phyloP scores from a whole-genome alignment of 305 asterid genomes.

The Fraxinus paxiana region DNA sequence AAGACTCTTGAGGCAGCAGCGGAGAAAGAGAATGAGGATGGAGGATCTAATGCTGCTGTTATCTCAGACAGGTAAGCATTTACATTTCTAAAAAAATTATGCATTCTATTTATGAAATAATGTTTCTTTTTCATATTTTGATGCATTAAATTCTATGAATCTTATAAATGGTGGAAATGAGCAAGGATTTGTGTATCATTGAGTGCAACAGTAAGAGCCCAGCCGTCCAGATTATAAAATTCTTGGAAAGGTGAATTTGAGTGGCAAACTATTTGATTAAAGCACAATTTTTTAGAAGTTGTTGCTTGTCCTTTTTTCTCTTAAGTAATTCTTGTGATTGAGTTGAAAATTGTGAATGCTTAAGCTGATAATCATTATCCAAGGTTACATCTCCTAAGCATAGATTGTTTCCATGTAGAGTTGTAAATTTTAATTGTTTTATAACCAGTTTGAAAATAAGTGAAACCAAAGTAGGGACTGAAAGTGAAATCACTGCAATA shows the following conservation, averaged over 20 bases:
- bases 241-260: not conserved
- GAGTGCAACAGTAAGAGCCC: not conserved
- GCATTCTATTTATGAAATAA: not conserved
- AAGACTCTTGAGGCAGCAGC: slow-evolving; percentile 46
- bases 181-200: not conserved
- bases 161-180: not conserved
- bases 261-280: not conserved
- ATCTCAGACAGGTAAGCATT: slow-evolving; percentile 36
- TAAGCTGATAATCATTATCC: not conserved
- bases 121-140: not conserved
- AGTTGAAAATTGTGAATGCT: not conserved
- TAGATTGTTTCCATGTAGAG: not conserved
- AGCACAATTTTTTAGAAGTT: not conserved
- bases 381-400: not conserved
- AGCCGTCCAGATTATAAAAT: not conserved
- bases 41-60: slow-evolving; percentile 21
- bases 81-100: not conserved
- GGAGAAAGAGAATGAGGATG: slow-evolving; percentile 39
- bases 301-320: not conserved
- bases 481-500: not conserved
- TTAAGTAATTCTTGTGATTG: not conserved
- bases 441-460: not conserved
- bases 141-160: not conserved
- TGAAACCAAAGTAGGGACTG: not conserved
- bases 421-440: not conserved